Evolutionary conservation across 1,284 basidiomycete genomes (phyloP).

Genomic region (Albatrellus sp.): DNA sequence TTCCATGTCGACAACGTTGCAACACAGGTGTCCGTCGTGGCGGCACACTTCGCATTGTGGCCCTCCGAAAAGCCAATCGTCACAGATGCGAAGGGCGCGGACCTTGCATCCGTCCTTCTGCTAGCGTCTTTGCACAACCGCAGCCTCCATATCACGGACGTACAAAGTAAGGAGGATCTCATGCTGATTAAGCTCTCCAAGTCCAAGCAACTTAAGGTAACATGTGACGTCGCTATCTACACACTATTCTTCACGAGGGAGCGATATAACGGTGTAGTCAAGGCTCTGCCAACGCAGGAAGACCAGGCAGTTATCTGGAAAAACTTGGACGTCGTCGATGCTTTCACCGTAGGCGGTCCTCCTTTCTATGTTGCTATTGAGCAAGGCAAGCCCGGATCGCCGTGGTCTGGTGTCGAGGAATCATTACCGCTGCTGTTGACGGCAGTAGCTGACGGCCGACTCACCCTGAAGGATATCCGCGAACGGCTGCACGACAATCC

Average conservation of each 20-base stretch:
- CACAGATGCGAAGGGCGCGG: constrained; percentile 86
- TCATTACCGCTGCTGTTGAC: constrained; percentile 80
- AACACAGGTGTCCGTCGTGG: constrained; percentile 51
- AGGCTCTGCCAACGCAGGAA: constrained; percentile 60
- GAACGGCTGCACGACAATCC: constrained; percentile 85
- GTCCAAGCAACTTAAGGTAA: constrained; percentile 87
- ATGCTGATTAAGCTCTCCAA: constrained; percentile 91
- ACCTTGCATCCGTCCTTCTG: constrained; percentile 88
- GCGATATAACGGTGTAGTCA: constrained; percentile 50
- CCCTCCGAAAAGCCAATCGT: constrained; percentile 86
- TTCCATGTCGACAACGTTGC: constrained; percentile 45
- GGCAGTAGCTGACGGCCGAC: constrained; percentile 70
- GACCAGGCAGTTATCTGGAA: constrained; percentile 87
- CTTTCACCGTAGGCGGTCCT: constrained; percentile 80
- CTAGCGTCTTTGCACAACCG: constrained; percentile 88
- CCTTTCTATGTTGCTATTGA: constrained; percentile 74
- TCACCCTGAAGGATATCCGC: constrained; percentile 79
- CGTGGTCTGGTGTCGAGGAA: constrained; percentile 81
- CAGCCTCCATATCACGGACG: constrained; percentile 89
- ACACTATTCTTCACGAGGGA: constrained; percentile 83
- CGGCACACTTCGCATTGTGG: constrained; percentile 87
- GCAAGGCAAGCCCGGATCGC: constrained; percentile 51
- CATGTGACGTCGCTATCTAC: constrained; percentile 92
- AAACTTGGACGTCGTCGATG: constrained; percentile 78
- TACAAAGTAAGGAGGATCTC: constrained; percentile 81